Percentiles rank a stretch among this genome's conserved stretches.
phyloP scores from a whole-genome alignment of 805 yeast genomes.

The Sungouiella thailandica region DNA sequence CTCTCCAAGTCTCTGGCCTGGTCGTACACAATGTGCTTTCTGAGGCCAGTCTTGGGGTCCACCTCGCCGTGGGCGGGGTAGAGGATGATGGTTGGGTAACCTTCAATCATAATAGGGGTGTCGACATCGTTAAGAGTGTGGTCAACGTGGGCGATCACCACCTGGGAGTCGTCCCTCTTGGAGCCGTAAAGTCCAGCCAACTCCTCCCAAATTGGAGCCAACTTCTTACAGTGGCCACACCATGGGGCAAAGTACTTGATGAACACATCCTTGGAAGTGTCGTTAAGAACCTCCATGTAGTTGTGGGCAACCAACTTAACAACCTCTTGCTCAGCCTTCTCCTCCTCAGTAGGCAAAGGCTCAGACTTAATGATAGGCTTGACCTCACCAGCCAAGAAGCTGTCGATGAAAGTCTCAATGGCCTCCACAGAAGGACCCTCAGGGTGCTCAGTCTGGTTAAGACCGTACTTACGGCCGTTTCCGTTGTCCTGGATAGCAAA shows the following conservation, averaged over 20 bases:
- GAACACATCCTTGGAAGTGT: conserved; percentile 59
- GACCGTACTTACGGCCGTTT: conserved; percentile 71
- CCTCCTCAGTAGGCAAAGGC: conserved; percentile 79
- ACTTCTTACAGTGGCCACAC: conserved; percentile 95
- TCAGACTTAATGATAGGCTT: conserved; percentile 79
- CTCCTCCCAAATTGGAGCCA: conserved; percentile 86
- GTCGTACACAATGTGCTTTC: conserved; percentile 54
- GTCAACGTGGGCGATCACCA: conserved; percentile 80
- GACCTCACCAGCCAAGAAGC: conserved; percentile 59
- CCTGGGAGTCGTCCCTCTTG: conserved; percentile 45
- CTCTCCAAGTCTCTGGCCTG: conserved; percentile 72
- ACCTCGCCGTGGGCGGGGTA: conserved; percentile 69
- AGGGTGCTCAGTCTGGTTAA: conserved; percentile 52
- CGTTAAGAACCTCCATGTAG: conserved; percentile 63
- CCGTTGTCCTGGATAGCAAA: conserved; percentile 77
- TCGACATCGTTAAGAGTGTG: conserved; percentile 87
- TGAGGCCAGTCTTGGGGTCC: conserved; percentile 38
- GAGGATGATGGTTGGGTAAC: conserved; percentile 88
- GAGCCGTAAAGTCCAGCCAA: conserved; percentile 64
- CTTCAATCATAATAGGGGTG: conserved; percentile 59
- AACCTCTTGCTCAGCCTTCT: conserved; percentile 51
- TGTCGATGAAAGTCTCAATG: conserved; percentile 57
- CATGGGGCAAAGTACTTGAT: conserved; percentile 96
- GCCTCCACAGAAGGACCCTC: conserved; percentile 43
- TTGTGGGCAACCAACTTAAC: conserved; percentile 77